These are phyloP conservation scores for Dipteronia sinensis DNA, from an alignment of 345 rosid species.

Conservation along the genomic window DNA sequence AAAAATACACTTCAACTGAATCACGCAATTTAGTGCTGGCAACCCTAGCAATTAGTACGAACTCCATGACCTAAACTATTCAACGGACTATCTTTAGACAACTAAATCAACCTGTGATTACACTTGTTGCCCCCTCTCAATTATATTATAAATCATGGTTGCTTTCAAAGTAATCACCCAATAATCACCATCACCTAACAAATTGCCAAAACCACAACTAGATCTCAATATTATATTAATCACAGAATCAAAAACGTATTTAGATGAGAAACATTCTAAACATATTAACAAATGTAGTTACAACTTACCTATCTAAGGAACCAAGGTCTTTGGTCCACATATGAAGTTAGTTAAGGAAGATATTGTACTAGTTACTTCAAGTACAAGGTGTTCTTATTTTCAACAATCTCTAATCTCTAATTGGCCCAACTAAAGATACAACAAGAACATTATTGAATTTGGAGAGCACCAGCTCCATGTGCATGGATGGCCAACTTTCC, in stretches of 20 bases:
- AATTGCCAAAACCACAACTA: no score
- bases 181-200: no score
- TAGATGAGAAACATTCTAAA: not conserved
- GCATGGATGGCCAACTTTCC: constrained; percentile 21
- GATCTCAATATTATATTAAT: no score
- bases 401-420: not conserved
- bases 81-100: not conserved
- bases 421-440: constrained; percentile 22
- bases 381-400: not conserved
- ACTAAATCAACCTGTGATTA: not conserved
- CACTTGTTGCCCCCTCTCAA: not conserved
- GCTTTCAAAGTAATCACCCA: not conserved
- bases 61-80: no score
- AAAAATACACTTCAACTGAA: no score
- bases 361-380: not conserved
- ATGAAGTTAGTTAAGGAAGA: constrained; percentile 3
- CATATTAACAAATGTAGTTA: not conserved
- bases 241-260: no score
- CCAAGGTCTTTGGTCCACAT: not conserved
- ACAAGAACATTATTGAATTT: not conserved
- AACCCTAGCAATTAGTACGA: no score
- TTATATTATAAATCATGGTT: not conserved
- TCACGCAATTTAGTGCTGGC: no score
- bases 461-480: constrained; percentile 16
- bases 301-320: not conserved